Conservation (phyloP, 2,329 filamentous ascomycete species). For the Bertia moriformis region DNA sequence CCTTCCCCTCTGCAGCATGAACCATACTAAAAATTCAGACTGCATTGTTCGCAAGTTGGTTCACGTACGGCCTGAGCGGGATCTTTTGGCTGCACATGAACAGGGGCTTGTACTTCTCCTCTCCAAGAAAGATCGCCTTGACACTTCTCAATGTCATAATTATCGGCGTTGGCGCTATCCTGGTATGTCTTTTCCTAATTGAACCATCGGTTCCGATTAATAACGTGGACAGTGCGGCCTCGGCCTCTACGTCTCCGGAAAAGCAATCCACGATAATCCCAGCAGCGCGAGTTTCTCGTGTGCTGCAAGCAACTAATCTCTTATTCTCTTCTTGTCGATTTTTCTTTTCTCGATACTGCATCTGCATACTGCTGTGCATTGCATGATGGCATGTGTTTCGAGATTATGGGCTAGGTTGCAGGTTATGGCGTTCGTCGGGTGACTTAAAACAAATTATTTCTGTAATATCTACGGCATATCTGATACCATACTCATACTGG, state of each 20-base stretch:
- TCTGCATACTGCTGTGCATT: too few species aligned
- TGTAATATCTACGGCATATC: too few species aligned
- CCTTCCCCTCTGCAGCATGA: background rate
- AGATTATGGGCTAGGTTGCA: too few species aligned
- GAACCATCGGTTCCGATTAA: conserved; percentile 6
- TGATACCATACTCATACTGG: too few species aligned
- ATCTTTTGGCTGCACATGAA: background rate
- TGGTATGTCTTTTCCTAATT: background rate
- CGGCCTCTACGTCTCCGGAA: conserved; percentile 22
- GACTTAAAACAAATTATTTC: too few species aligned
- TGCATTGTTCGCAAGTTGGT: background rate
- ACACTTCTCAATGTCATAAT: background rate
- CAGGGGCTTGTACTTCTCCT: background rate
- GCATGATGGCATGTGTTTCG: too few species aligned
- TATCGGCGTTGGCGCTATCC: background rate
- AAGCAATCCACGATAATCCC: conserved; percentile 17
- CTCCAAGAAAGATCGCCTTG: background rate
- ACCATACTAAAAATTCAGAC: background rate
- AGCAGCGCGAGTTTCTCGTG: conserved; percentile 20
- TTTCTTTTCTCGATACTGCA: too few species aligned
- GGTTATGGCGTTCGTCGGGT: too few species aligned
- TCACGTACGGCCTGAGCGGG: background rate
- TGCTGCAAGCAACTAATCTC: conserved; percentile 10
- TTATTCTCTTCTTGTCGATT: too few species aligned
- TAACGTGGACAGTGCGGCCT: conserved; percentile 21